Evolutionary conservation across 2,329 filamentous ascomycete species (phyloP).

Genomic region (Cryphonectria radicalis): DNA sequence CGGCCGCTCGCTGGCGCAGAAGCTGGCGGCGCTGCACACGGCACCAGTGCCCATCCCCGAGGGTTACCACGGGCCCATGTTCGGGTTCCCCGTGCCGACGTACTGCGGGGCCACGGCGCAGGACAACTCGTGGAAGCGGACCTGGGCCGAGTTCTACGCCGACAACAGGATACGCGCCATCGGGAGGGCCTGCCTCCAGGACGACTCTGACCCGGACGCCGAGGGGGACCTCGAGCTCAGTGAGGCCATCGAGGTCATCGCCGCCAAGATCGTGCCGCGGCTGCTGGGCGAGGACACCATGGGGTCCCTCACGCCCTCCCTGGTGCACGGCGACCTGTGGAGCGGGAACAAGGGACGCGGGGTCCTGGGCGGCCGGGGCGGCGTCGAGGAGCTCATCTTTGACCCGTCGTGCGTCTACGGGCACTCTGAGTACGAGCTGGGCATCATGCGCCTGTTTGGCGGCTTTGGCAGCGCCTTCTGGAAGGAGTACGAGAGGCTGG

Average conservation of each 20-base stretch:
- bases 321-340: constrained; percentile 94
- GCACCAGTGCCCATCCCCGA: constrained; percentile 70
- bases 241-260: constrained; percentile 67
- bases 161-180: constrained; percentile 74
- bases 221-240: constrained; percentile 52
- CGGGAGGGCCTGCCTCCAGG: constrained; percentile 57
- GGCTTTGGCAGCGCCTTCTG: constrained; percentile 76
- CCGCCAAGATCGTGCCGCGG: constrained; percentile 69
- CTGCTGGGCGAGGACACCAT: constrained; percentile 73
- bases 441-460: constrained; percentile 97
- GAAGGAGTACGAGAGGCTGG: constrained; percentile 74
- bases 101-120: constrained; percentile 87
- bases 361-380: constrained; percentile 56
- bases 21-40: constrained; percentile 79
- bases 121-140: constrained; percentile 72
- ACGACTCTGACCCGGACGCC: constrained; percentile 64
- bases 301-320: constrained; percentile 70
- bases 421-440: constrained; percentile 87
- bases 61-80: constrained; percentile 64
- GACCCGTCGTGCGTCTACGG: constrained; percentile 83
- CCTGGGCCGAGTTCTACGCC: constrained; percentile 87
- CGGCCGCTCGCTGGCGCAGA: constrained; percentile 67
- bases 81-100: constrained; percentile 83
- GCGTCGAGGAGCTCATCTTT: constrained; percentile 75
- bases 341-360: constrained; percentile 78